These are phyloP conservation scores for Leptographium procerum DNA, from an alignment of 2,329 filamentous ascomycete genomes.

Conservation along the genomic window DNA sequence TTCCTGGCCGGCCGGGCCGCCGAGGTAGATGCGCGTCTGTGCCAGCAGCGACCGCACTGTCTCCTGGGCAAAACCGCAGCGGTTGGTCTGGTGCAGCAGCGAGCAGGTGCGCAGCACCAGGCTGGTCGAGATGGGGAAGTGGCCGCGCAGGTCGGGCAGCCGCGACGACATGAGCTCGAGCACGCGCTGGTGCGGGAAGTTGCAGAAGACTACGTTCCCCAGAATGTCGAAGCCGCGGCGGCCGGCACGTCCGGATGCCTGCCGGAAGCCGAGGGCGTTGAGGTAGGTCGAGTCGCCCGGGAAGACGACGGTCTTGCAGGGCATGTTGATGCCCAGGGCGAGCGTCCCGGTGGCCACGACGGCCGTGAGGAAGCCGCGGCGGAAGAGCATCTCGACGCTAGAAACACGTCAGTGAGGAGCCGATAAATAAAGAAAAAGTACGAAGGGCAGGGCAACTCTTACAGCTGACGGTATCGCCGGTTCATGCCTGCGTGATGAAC, in stretches of 20 bases:
- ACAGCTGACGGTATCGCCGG: constrained; percentile 14
- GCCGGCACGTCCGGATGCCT: constrained; percentile 66
- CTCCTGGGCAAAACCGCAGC: constrained; percentile 45
- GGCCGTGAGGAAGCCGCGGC: constrained; percentile 49
- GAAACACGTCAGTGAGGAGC: no score
- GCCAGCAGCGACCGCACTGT: constrained; percentile 40
- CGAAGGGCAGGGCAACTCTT: no score
- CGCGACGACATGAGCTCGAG: constrained; percentile 46
- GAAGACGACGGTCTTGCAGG: constrained; percentile 73
- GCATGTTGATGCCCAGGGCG: constrained; percentile 72
- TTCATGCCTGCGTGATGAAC: neutral
- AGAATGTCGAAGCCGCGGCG: constrained; percentile 71
- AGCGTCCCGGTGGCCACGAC: constrained; percentile 68
- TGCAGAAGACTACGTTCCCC: constrained; percentile 49
- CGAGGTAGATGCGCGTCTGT: constrained; percentile 58
- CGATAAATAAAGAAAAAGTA: no score
- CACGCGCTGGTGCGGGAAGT: constrained; percentile 24
- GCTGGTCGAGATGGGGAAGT: constrained; percentile 48
- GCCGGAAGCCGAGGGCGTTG: constrained; percentile 53
- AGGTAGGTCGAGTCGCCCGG: constrained; percentile 56
- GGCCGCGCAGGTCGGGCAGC: neutral
- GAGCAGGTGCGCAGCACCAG: constrained; percentile 49
- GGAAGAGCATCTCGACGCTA: constrained; percentile 50
- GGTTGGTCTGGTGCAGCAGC: constrained; percentile 21
- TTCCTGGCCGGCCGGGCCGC: constrained; percentile 54